These are phyloP conservation scores for Tylopilus sp. DNA, from an alignment of 1,284 basidiomycete species.

Conservation along the genomic window DNA sequence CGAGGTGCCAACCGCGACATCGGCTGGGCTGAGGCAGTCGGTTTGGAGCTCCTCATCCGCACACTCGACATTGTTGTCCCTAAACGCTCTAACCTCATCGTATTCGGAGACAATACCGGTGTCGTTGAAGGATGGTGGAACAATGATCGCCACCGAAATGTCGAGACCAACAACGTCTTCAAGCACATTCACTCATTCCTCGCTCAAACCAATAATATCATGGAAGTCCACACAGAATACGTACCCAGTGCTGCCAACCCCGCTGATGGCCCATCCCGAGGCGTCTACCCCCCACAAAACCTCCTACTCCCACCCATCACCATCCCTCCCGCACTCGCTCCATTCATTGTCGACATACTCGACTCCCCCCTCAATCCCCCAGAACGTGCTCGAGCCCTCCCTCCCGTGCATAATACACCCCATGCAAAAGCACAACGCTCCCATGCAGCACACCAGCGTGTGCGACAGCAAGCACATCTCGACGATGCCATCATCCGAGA, in stretches of 20 bases:
- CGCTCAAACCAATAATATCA: background rate
- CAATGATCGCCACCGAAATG: slow-evolving; percentile 46
- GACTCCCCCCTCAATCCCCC: no score
- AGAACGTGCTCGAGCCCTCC: no score
- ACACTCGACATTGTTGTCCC: no score
- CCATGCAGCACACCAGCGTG: no score
- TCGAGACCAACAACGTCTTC: slow-evolving; percentile 29
- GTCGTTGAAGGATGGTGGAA: slow-evolving; percentile 56
- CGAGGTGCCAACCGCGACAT: slow-evolving; percentile 12
- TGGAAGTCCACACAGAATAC: slow-evolving; percentile 41
- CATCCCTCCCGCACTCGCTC: slow-evolving; percentile 14
- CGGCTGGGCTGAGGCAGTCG: slow-evolving; percentile 24
- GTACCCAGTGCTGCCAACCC: slow-evolving; percentile 38
- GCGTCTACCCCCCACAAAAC: slow-evolving; percentile 12
- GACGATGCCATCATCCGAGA: no score
- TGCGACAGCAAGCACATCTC: no score
- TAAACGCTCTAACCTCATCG: background rate
- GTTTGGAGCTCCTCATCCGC: slow-evolving; percentile 42
- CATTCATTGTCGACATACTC: background rate
- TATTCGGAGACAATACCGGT: slow-evolving; percentile 49
- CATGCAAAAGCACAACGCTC: no score
- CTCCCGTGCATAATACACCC: no score
- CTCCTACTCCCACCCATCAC: slow-evolving; percentile 30
- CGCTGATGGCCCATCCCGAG: slow-evolving; percentile 31
- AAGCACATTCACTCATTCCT: slow-evolving; percentile 9